Conservation (phyloP, 1,284 basidiomycete species). For the Paramarasmius palmivorus region DNA sequence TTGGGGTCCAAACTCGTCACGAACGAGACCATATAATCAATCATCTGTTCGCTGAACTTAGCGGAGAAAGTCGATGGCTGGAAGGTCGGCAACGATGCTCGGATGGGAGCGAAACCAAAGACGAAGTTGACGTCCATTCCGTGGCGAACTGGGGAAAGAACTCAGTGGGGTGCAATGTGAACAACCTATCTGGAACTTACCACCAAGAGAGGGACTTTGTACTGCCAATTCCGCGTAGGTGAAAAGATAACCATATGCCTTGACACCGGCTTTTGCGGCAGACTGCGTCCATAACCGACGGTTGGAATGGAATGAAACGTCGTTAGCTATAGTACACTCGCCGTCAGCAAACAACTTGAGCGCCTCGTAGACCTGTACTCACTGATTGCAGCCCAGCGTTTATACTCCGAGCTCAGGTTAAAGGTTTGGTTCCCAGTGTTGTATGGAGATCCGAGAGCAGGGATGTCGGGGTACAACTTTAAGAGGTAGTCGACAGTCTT, state of each 20-base stretch:
- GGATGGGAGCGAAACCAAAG: background rate
- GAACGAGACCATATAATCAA: conserved; percentile 55
- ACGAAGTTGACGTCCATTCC: background rate
- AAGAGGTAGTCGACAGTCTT: conserved; percentile 13
- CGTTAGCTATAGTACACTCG: conserved; percentile 32
- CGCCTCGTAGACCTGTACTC: background rate
- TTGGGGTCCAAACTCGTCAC: conserved; percentile 48
- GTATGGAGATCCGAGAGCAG: conserved; percentile 30
- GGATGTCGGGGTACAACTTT: conserved; percentile 28
- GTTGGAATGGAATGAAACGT: conserved; percentile 41
- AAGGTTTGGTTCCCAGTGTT: conserved; percentile 32
- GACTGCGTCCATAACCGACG: conserved; percentile 42
- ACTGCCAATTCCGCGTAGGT: conserved; percentile 37
- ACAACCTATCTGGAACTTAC: conserved; percentile 19
- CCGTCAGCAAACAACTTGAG: background rate
- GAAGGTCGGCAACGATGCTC: background rate
- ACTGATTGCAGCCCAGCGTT: conserved; percentile 27
- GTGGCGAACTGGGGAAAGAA: background rate
- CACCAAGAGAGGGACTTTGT: conserved; percentile 28
- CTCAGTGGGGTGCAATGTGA: background rate
- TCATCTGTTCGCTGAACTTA: conserved; percentile 29
- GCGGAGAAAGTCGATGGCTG: background rate
- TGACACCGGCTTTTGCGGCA: conserved; percentile 36
- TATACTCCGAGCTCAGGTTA: conserved; percentile 25
- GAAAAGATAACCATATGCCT: conserved; percentile 49